phyloP scores from a whole-genome alignment of 164 flowering plant genomes.

The Piper betle region DNA sequence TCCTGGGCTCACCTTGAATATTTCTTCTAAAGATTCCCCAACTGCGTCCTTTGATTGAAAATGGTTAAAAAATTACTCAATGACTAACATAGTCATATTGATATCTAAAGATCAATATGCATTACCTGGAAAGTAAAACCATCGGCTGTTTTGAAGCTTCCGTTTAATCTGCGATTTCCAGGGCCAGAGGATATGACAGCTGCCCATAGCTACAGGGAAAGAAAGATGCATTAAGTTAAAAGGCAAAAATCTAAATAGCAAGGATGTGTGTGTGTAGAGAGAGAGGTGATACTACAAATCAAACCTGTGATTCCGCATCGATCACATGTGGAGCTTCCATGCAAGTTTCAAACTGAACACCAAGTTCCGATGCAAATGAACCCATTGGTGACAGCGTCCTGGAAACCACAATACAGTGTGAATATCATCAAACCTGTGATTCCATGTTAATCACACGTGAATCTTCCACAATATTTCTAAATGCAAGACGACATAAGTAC shows the following conservation, averaged over 20 bases:
- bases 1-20: constrained; percentile 66
- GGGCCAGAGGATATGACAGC: constrained; percentile 67
- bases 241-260: neutral
- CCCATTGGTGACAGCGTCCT: constrained; percentile 90
- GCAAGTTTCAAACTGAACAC: constrained; percentile 76
- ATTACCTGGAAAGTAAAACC: constrained; percentile 71
- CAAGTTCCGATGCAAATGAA: constrained; percentile 93
- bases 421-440: too few species aligned
- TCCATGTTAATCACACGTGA: too few species aligned
- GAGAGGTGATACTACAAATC: neutral
- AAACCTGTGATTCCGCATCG: constrained; percentile 75
- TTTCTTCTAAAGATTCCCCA: constrained; percentile 75
- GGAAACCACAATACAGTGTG: constrained; percentile 6
- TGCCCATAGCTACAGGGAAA: constrained; percentile 59
- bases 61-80: constrained; percentile 2
- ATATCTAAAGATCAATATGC: neutral
- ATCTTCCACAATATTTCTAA: too few species aligned
- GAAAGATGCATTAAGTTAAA: neutral
- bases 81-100: neutral
- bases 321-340: constrained; percentile 98
- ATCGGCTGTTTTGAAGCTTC: constrained; percentile 88
- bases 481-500: too few species aligned
- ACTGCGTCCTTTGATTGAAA: constrained; percentile 61
- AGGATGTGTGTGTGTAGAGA: neutral
- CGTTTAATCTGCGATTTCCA: constrained; percentile 65